Conservation (phyloP, 2,329 filamentous ascomycete species). For the Pochonia chlamydosporia region DNA sequence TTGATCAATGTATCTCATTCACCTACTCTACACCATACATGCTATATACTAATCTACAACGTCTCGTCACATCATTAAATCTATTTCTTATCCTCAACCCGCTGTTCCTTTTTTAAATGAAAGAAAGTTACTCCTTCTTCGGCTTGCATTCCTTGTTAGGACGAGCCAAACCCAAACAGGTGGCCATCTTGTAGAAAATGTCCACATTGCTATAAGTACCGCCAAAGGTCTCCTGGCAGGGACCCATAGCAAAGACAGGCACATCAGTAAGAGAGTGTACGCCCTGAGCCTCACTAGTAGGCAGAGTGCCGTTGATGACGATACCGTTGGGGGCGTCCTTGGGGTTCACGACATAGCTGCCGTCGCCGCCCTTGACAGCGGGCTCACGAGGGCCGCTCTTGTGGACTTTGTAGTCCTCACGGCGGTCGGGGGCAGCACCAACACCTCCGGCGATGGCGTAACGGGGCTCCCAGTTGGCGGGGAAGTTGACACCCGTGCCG, state of each 20-base stretch:
- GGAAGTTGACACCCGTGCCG: conserved; percentile 70
- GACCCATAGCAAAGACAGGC: conserved; percentile 71
- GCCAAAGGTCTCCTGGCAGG: conserved; percentile 71
- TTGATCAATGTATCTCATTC: not conserved
- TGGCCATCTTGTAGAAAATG: conserved; percentile 68
- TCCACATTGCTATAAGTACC: conserved; percentile 68
- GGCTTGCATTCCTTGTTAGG: conserved; percentile 17
- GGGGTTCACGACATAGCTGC: conserved; percentile 60
- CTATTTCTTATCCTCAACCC: conserved; percentile 7
- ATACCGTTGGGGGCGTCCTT: conserved; percentile 62
- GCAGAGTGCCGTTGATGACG: conserved; percentile 69
- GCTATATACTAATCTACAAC: conserved; percentile 1
- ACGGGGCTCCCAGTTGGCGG: conserved; percentile 76
- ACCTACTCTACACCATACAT: conserved; percentile 2
- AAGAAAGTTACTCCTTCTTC: conserved; percentile 6
- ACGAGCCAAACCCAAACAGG: conserved; percentile 53
- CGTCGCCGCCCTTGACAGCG: conserved; percentile 46
- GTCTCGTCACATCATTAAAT: conserved; percentile 7
- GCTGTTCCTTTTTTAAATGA: not conserved
- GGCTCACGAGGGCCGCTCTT: conserved; percentile 58
- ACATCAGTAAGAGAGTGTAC: conserved; percentile 76
- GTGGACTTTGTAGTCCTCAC: conserved; percentile 71
- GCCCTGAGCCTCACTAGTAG: conserved; percentile 56
- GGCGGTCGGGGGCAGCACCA: conserved; percentile 65
- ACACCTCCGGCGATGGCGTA: conserved; percentile 74